A percentile compares a stretch with the other conserved stretches of the same genome.
Conservation (phyloP, 169 alveolate species). For the Plasmodium falciparum region DNA sequence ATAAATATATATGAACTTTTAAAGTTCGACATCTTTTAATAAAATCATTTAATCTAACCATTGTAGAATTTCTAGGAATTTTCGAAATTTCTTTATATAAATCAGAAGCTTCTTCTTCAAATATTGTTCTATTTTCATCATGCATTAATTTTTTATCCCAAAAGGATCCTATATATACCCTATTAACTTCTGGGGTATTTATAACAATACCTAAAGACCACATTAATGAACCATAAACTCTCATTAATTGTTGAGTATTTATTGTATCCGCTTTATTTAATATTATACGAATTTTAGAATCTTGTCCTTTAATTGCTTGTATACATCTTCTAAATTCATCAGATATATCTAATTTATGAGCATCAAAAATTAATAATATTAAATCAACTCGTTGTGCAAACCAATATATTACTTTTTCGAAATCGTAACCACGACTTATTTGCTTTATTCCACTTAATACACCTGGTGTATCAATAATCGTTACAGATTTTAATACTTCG, state of each 20-base stretch:
- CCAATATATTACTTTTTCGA: constrained; percentile 89
- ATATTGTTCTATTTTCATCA: constrained; percentile 83
- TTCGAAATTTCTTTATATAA: constrained; percentile 81
- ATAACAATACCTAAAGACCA: constrained; percentile 85
- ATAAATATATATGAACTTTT: constrained; percentile 70
- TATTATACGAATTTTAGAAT: constrained; percentile 81
- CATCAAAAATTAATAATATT: constrained; percentile 86
- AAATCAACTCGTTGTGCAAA: constrained; percentile 87
- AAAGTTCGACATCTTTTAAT: constrained; percentile 83
- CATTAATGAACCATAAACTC: constrained; percentile 90
- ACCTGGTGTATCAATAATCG: constrained; percentile 91
- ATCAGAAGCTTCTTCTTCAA: constrained; percentile 87
- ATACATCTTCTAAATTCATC: constrained; percentile 87
- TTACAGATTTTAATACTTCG: constrained; percentile 78
- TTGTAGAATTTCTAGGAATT: constrained; percentile 84
- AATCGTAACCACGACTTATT: constrained; percentile 87
- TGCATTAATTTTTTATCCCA: constrained; percentile 85
- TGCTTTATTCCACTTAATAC: constrained; percentile 88
- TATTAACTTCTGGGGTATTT: constrained; percentile 81
- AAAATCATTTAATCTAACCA: constrained; percentile 82
- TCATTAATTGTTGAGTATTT: constrained; percentile 87
- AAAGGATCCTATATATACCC: constrained; percentile 86
- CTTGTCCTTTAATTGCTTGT: constrained; percentile 79
- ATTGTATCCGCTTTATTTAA: constrained; percentile 84
- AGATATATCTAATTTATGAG: constrained; percentile 88